Evolutionary conservation across 2,329 filamentous ascomycete genomes (phyloP).

Genomic region (Colletotrichum sp.): DNA sequence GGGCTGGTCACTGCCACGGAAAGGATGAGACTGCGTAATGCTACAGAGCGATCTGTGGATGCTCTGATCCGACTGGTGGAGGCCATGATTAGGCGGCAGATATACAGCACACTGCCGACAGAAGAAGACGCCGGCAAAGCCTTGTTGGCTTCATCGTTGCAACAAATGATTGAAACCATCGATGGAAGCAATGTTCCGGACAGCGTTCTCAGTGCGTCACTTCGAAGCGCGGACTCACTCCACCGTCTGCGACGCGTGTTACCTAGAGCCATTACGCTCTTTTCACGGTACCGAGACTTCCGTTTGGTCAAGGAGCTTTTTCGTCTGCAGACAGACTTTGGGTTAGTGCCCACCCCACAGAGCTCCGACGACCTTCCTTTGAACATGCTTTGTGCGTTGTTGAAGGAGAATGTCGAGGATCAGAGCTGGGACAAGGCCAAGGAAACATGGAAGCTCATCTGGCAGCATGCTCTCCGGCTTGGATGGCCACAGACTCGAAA

Average conservation of each 20-base stretch:
- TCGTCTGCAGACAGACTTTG: slow-evolving; percentile 49
- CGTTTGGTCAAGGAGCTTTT: slow-evolving; percentile 63
- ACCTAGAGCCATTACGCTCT: slow-evolving; percentile 31
- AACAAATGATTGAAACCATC: slow-evolving; percentile 21
- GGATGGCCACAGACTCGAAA: slow-evolving; percentile 36
- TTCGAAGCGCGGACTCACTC: background rate
- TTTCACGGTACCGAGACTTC: slow-evolving; percentile 45
- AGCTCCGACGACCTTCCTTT: slow-evolving; percentile 48
- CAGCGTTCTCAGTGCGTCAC: background rate
- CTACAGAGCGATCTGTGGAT: slow-evolving; percentile 46
- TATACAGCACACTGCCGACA: background rate
- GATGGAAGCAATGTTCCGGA: background rate
- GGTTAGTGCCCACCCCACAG: slow-evolving; percentile 38
- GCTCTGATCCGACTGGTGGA: slow-evolving; percentile 48
- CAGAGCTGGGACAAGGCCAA: slow-evolving; percentile 65
- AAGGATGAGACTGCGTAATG: slow-evolving; percentile 45
- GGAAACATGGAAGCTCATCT: slow-evolving; percentile 68
- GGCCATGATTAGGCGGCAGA: slow-evolving; percentile 34
- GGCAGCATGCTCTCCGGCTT: slow-evolving; percentile 54
- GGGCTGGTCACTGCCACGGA: slow-evolving; percentile 45
- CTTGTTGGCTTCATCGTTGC: slow-evolving; percentile 33
- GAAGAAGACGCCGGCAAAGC: slow-evolving; percentile 24
- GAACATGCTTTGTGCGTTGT: slow-evolving; percentile 66
- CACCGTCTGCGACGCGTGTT: background rate
- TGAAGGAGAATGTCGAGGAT: slow-evolving; percentile 67